A percentile compares a stretch with the other conserved stretches of the same genome.
These are phyloP conservation scores for Eucalyptus tenuipes DNA, from an alignment of 345 rosid genomes.

Conservation along the genomic window DNA sequence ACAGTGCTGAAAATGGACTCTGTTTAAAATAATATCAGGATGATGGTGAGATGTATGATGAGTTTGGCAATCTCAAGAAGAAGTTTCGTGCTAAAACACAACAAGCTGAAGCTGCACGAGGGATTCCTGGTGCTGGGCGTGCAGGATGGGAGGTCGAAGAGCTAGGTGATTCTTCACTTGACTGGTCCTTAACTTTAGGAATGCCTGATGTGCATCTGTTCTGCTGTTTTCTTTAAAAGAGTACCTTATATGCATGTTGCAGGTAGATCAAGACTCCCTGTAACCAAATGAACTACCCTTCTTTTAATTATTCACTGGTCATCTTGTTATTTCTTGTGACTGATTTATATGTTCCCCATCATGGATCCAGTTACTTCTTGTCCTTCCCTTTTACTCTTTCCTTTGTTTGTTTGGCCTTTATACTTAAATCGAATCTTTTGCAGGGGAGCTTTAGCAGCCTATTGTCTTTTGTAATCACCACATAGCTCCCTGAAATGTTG, in stretches of 20 bases:
- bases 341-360: background rate
- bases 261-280: background rate
- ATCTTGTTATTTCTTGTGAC: background rate
- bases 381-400: background rate
- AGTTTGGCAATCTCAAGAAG: constrained; percentile 96
- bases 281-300: background rate
- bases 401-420: background rate
- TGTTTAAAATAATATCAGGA: constrained; percentile 38
- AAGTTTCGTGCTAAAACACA: constrained; percentile 84
- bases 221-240: background rate
- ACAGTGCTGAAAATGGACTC: background rate
- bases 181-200: background rate
- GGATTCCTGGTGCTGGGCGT: constrained; percentile 78
- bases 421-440: background rate
- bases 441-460: background rate
- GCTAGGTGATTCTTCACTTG: constrained; percentile 30
- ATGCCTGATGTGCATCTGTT: background rate
- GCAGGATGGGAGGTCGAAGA: constrained; percentile 99
- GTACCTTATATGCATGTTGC: background rate
- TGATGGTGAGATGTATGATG: constrained; percentile 98
- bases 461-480: background rate
- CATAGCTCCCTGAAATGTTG: background rate
- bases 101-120: constrained; percentile 55
- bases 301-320: background rate
- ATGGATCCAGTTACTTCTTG: background rate